Conservation (phyloP, 768 basidiomycete genomes). For the Hypsizygus marmoreus region DNA sequence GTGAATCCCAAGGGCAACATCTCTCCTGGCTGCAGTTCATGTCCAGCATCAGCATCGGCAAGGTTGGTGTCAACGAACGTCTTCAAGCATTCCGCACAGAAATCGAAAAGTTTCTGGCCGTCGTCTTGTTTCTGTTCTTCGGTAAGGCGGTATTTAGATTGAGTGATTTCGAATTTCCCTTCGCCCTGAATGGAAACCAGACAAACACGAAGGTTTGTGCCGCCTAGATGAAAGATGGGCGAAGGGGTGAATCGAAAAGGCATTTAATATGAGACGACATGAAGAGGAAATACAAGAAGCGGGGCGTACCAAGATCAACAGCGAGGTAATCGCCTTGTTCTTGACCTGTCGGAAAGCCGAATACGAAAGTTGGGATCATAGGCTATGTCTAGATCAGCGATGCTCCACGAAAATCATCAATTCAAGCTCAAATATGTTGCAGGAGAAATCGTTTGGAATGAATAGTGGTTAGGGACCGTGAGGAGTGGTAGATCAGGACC, state of each 20-base stretch:
- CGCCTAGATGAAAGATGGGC: constrained; percentile 49
- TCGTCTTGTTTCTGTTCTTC: constrained; percentile 99
- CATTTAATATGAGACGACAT: constrained; percentile 5
- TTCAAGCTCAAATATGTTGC: no score
- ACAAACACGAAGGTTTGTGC: constrained; percentile 98
- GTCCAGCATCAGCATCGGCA: constrained; percentile 46
- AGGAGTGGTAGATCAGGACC: no score
- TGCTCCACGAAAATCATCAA: no score
- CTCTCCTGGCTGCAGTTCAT: constrained; percentile 51
- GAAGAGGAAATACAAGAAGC: not conserved
- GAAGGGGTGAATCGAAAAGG: not conserved
- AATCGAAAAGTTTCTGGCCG: constrained; percentile 95
- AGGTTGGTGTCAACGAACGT: constrained; percentile 82
- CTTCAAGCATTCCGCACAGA: constrained; percentile 92
- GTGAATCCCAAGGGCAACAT: constrained; percentile 90
- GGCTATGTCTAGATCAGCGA: constrained; percentile 49
- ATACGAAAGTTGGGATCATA: constrained; percentile 97
- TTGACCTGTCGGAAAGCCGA: constrained; percentile 89
- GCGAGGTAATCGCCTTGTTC: constrained; percentile 92
- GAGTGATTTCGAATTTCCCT: constrained; percentile 97
- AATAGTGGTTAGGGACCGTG: no score
- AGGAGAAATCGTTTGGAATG: no score
- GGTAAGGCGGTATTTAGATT: constrained; percentile 94
- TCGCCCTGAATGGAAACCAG: constrained; percentile 89
- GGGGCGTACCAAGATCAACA: constrained; percentile 74